Base-by-base conservation (phyloP, 768 basidiomycete genomes). In the Pleurotus ostreatus region DNA sequence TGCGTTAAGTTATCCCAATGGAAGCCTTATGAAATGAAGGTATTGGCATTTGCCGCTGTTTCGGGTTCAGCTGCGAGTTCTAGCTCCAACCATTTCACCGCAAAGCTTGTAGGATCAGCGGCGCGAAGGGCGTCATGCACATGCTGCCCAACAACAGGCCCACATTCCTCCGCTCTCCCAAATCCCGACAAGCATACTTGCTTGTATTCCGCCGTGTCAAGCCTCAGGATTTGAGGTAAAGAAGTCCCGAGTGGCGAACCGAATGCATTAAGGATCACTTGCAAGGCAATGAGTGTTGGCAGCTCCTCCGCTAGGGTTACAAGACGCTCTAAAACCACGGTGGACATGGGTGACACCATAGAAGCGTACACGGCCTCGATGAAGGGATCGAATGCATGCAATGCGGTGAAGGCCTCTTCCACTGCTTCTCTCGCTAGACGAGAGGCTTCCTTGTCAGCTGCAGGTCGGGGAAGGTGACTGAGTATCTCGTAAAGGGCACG, bases 341-440 rank as follows among this genome's bases (percentile, higher is more conserved):
- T 65, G 34, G 67, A 44, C 52, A 53, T 58, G 47, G 56, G 57
- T 16, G 49, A 61, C 37, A 61, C 45, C 40, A 57, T 54, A 26
- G 55, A 56, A 16, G 66, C 52, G 39, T 73, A 67, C 13, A 78
- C 73, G 13, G 74, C 75, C 57, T 86, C 85, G 12, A 91, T 72
- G 23, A 91, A 74, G 8, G 76, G 71, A 13, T 74, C 72, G 15
- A 92, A 69, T 18, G 82, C 78, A 61, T 76, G 71, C 23, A 92
- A 71, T 13, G 83, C 86, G 55, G 79, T 80, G 61, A 87, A 84
- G 1, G 88, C 91, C 63, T 92, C 90, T 54, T 88, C 85, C 8
- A 92, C 89, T 4, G 88, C 91, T 66, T 93, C 90, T 40, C 78
- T 76, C n/a, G 91, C 90, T 7, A 89, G 68, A 22, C 72, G 73